Evolutionary conservation across 108 stramenopile species (phyloP), one percentile per base, ranked within the genome.

Genomic region (Pseudonitzschia multistriata): DNA sequence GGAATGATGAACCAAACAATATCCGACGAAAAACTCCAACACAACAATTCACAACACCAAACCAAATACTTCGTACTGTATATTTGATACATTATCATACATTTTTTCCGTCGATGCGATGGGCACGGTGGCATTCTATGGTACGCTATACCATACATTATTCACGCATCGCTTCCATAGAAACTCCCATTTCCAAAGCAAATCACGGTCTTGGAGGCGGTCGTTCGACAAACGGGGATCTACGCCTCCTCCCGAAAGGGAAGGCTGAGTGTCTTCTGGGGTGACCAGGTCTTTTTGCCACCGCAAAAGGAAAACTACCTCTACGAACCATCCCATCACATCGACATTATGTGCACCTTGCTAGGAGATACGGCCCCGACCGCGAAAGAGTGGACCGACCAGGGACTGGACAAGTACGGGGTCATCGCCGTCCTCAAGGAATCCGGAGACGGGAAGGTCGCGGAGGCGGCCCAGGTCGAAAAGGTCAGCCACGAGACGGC

Each of bases 401-500:
- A 92, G 67, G 98, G 98, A 24, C 76, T 99, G 66, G 96, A 97
- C 59, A 99, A 99, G 83, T 98, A 98, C 74, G 98, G 98, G 52
- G 93, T 97, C 52, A 97, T 99, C 81, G 98, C 98, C 17, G 95
- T 96, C 15, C 37, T 85, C 29, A 68, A 81, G 48, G 54, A 55
- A 55, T 1, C 54, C 8, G 68, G 62, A 15, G 79, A 75, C 19
- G 79, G 80, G 36, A 74, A 81, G n/a, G 83, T 69, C 7, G 71
- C 85, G 0, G 83, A 97, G 67, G 97, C 98, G 4, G 97, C 97
- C n/a, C 98, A 99, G 86, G 94, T 99, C 42, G 98, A 99, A 81
- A 99, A 99, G 85, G 97, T 99, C 25, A 89, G 88, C 59, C 96
- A 97, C 78, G 89, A 88, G n/a, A 97, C 97, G 13, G 98, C 98